These are phyloP conservation scores for Naganishia cerealis DNA, from an alignment of 1,284 basidiomycete genomes.

Conservation along the genomic window DNA sequence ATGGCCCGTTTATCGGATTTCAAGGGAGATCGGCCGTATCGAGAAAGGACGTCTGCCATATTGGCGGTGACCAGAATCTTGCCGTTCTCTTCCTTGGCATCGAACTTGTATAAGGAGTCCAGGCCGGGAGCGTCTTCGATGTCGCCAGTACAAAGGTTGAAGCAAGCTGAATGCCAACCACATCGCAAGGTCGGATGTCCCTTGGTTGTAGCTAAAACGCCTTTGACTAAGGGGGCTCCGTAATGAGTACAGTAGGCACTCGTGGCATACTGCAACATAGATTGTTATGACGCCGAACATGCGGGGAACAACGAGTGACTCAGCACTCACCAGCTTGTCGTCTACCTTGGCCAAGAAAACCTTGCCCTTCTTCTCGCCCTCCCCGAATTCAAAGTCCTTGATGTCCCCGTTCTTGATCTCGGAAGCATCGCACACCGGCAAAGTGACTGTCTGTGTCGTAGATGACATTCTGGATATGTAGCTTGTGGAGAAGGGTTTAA, in stretches of 20 bases:
- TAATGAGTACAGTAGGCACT: slow-evolving; percentile 75
- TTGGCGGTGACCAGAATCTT: slow-evolving; percentile 78
- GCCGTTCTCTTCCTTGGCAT: slow-evolving; percentile 62
- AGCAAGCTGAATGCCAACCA: slow-evolving; percentile 92
- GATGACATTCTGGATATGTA: slow-evolving; percentile 15
- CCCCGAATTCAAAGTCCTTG: slow-evolving; percentile 71
- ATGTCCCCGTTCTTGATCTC: slow-evolving; percentile 77
- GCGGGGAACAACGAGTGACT: neutral
- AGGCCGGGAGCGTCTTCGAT: slow-evolving; percentile 87
- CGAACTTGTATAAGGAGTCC: slow-evolving; percentile 78
- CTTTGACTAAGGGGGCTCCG: slow-evolving; percentile 60
- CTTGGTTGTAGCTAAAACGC: slow-evolving; percentile 12
- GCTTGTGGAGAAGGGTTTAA: slow-evolving; percentile 25
- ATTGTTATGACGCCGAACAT: neutral
- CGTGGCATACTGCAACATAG: slow-evolving; percentile 14
- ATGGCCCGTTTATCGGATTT: slow-evolving; percentile 25
- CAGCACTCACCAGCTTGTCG: slow-evolving; percentile 57
- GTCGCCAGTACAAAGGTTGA: slow-evolving; percentile 71
- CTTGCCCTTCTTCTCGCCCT: slow-evolving; percentile 59
- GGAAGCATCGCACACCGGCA: slow-evolving; percentile 45
- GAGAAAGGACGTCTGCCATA: slow-evolving; percentile 66
- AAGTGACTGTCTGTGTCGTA: slow-evolving; percentile 21
- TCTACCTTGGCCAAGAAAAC: slow-evolving; percentile 76
- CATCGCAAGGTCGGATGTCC: slow-evolving; percentile 56
- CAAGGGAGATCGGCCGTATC: slow-evolving; percentile 63